Conservation (phyloP, 2,329 filamentous ascomycete genomes). For the Apiospora kogelbergensis region DNA sequence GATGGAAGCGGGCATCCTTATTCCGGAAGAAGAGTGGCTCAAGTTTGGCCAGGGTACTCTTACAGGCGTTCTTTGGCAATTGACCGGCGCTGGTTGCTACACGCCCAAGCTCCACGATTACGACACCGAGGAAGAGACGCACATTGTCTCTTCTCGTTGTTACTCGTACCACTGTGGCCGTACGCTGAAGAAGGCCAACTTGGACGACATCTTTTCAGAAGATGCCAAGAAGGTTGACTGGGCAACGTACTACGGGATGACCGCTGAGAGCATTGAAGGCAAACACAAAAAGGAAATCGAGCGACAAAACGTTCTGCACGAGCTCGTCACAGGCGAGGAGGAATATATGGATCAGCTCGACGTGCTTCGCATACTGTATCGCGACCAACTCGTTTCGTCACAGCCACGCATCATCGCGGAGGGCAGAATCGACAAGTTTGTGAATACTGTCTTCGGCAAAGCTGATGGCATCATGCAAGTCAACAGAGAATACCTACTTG, state of each 20-base stretch:
- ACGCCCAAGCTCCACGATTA: slow-evolving; percentile 76
- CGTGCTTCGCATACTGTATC: slow-evolving; percentile 80
- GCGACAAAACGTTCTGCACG: slow-evolving; percentile 90
- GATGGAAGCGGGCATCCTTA: slow-evolving; percentile 73
- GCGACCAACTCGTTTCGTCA: slow-evolving; percentile 71
- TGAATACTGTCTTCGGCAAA: slow-evolving; percentile 85
- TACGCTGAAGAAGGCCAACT: slow-evolving; percentile 90
- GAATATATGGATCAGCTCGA: slow-evolving; percentile 86
- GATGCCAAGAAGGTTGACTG: slow-evolving; percentile 76
- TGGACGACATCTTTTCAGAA: slow-evolving; percentile 71
- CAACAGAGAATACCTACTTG: slow-evolving; percentile 89
- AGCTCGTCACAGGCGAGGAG: slow-evolving; percentile 93
- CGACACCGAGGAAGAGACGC: slow-evolving; percentile 34
- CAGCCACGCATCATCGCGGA: slow-evolving; percentile 80
- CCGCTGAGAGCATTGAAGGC: slow-evolving; percentile 70
- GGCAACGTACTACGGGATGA: slow-evolving; percentile 84
- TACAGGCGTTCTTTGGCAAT: slow-evolving; percentile 88
- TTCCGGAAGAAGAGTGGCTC: slow-evolving; percentile 96
- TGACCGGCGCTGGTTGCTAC: slow-evolving; percentile 91
- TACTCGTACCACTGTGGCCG: slow-evolving; percentile 94
- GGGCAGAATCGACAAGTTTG: slow-evolving; percentile 75
- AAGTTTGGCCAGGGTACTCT: slow-evolving; percentile 81
- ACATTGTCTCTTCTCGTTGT: slow-evolving; percentile 70
- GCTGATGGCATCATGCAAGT: slow-evolving; percentile 84
- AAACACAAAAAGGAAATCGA: slow-evolving; percentile 85